Base-by-base conservation (phyloP, 352 stramenopile genomes). In the Pythium aphanidermatum region DNA sequence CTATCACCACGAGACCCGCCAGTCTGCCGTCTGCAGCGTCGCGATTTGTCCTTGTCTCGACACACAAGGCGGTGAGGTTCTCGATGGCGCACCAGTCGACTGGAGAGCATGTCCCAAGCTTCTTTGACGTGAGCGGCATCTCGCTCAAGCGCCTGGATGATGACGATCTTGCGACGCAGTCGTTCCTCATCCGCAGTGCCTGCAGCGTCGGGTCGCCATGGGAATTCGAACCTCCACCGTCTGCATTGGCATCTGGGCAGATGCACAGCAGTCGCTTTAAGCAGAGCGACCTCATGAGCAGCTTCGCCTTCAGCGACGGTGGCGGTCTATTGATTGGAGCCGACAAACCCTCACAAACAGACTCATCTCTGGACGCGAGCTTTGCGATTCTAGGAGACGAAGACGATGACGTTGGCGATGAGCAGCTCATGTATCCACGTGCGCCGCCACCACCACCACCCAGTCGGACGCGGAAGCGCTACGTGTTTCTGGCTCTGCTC, bases 301-400 rank as follows among this genome's bases (percentile, higher is more conserved):
- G 26, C 31, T 45, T 40, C 2, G 28, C 26, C 2, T 39, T n/a
- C 16, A 40, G 24, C 16, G 38, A 48, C 17, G 45, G 34, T 10
- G 26, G 17, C 11, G 34, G 26, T 1, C 23, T 40, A 5, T 3
- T 21, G 26, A 32, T 34, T 17, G 13, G 26, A 3, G 7, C 9
- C 3, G 47, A 55, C 2, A 29, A 13, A 6, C 39, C 24, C 2
- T 34, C 16, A 6, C 40, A 16, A n/a, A n/a, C n/a, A n/a, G n/a
- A n/a, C 9, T 10, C 24, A 13, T 28, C 38, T 4, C 41, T 30
- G 19, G 32, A 42, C 19, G 14, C 33, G 5, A 49, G 39, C 39
- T 49, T 56, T 17, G 40, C 40, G 2, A 50, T 56, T n/a, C 48
- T 56, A 2, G 48, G 40, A 4, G 39, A 45, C 26, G 26, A 1